These are phyloP conservation scores for Dactylellina parvicollis DNA, from an alignment of 2,329 filamentous ascomycete species.

Conservation along the genomic window DNA sequence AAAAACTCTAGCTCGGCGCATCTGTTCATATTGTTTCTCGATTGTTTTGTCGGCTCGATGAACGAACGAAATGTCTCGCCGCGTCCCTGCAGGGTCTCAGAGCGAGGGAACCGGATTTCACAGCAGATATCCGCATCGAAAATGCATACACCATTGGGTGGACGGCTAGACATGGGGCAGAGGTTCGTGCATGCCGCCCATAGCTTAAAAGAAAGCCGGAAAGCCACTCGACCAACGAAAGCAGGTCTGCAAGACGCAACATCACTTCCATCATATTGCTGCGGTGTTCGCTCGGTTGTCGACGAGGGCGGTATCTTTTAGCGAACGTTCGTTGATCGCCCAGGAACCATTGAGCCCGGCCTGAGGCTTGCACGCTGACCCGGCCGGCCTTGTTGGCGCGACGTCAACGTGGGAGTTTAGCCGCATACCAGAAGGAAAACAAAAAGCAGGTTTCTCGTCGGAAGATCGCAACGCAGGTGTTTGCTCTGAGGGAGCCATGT, in stretches of 20 bases:
- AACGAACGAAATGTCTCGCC: too few species aligned
- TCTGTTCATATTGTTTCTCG: constrained; percentile 15
- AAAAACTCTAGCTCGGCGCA: constrained; percentile 20
- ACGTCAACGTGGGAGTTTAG: constrained; percentile 46
- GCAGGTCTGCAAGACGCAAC: constrained; percentile 42
- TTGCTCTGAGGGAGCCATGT: constrained; percentile 28
- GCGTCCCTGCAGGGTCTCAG: constrained; percentile 31
- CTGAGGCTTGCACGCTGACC: constrained; percentile 5
- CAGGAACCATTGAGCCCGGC: constrained; percentile 28
- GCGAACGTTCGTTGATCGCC: constrained; percentile 24
- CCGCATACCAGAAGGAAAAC: constrained; percentile 19
- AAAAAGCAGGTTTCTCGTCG: constrained; percentile 33
- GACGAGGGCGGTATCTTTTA: not conserved
- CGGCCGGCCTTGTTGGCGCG: constrained; percentile 1
- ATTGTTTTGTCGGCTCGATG: constrained; percentile 19
- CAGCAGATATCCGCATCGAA: constrained; percentile 30
- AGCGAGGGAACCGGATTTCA: constrained; percentile 7
- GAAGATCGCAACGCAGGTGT: constrained; percentile 39
- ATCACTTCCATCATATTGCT: constrained; percentile 41
- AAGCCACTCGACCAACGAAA: constrained; percentile 44
- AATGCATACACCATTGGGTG: constrained; percentile 39
- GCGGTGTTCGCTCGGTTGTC: not conserved
- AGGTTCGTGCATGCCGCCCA: constrained; percentile 9
- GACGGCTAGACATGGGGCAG: not conserved
- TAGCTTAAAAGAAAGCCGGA: constrained; percentile 23